These are phyloP conservation scores for Globisporangium echinulatum DNA, from an alignment of 352 stramenopile species.

Conservation along the genomic window DNA sequence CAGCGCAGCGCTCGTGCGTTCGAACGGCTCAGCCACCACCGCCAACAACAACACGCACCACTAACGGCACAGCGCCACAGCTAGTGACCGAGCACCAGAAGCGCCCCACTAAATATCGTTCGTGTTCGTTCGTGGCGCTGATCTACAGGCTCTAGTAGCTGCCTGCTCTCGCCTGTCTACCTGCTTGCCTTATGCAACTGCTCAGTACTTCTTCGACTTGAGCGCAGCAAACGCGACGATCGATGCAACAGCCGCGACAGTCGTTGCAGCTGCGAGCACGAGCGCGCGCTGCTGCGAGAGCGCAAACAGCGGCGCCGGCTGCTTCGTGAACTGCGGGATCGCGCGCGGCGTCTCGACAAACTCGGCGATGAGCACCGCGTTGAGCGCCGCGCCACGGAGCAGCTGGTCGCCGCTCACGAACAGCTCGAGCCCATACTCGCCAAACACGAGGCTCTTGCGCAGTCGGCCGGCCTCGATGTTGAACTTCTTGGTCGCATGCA, in stretches of 20 bases:
- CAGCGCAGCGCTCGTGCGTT: constrained; percentile 27
- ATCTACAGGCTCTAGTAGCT: too few relatives aligned
- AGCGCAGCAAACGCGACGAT: constrained; percentile 25
- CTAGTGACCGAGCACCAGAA: too few relatives aligned
- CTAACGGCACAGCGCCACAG: background rate
- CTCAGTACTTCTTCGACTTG: constrained; percentile 41
- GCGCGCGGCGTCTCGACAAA: constrained; percentile 67
- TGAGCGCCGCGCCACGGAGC: constrained; percentile 94
- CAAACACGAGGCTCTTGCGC: constrained; percentile 93
- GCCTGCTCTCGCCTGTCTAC: constrained; percentile 2
- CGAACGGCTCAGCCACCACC: constrained; percentile 9
- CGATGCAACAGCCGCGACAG: constrained; percentile 31
- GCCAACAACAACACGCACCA: background rate
- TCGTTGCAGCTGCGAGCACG: constrained; percentile 24
- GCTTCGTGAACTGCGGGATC: constrained; percentile 67
- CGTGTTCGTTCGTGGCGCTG: background rate
- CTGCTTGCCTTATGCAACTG: background rate
- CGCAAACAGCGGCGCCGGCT: constrained; percentile 17
- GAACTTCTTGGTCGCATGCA: constrained; percentile 95
- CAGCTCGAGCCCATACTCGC: constrained; percentile 94
- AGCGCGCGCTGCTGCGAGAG: constrained; percentile 32
- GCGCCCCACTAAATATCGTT: constrained; percentile 12
- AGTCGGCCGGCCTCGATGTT: constrained; percentile 97
- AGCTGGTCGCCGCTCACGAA: constrained; percentile 98
- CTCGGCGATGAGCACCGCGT: constrained; percentile 97